A percentile compares a stretch with the other conserved stretches of the same genome.
Evolutionary conservation across 805 yeast species (phyloP).

Genomic region (Candida mattraensis): DNA sequence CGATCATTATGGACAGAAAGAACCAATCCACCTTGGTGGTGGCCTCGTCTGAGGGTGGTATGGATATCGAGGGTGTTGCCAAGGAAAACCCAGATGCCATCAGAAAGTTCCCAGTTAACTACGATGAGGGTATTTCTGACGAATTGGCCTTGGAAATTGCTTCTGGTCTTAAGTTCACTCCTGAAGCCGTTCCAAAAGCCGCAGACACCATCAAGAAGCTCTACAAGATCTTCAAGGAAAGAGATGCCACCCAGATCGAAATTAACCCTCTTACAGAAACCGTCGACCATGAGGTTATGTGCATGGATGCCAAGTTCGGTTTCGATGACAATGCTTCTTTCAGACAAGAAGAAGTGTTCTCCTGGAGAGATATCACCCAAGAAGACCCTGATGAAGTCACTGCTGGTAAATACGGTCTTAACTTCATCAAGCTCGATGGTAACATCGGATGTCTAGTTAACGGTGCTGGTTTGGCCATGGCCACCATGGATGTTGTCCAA

Average conservation of each 20-base stretch:
- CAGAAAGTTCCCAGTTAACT: constrained; percentile 78
- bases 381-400: constrained; percentile 97
- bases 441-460: constrained; percentile 98
- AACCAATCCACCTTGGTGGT: constrained; percentile 89
- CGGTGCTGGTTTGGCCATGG: constrained; percentile 99
- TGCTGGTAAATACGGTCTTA: constrained; percentile 86
- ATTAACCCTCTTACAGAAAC: constrained; percentile 97
- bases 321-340: constrained; percentile 95
- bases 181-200: constrained; percentile 77
- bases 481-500: constrained; percentile 99
- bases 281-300: constrained; percentile 82
- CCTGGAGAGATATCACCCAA: constrained; percentile 96
- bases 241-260: constrained; percentile 97
- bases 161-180: constrained; percentile 75
- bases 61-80: constrained; percentile 99
- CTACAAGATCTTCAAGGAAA: constrained; percentile 85
- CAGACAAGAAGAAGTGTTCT: constrained; percentile 92
- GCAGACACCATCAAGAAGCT: constrained; percentile 83
- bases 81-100: constrained; percentile 87
- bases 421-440: constrained; percentile 97
- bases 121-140: constrained; percentile 78
- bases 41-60: constrained; percentile 98
- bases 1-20: constrained; percentile 92
- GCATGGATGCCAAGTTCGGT: constrained; percentile 99
- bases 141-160: constrained; percentile 76